These are phyloP conservation scores for Bryoglossum gracile DNA, from an alignment of 495 filamentous ascomycete genomes.

Conservation along the genomic window DNA sequence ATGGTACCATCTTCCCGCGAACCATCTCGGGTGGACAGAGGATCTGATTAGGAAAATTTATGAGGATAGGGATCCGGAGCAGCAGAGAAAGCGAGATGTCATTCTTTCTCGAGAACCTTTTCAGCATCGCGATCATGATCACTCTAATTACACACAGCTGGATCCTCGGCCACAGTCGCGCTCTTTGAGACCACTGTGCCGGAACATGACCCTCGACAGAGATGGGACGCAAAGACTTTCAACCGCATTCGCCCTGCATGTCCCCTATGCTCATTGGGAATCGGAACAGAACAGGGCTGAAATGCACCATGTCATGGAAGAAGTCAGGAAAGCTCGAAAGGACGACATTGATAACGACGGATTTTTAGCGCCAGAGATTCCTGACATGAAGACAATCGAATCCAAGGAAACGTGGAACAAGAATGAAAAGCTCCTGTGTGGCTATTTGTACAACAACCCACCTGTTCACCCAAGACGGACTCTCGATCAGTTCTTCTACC, in stretches of 20 bases:
- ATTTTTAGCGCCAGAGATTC: background rate
- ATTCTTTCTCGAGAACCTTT: slow-evolving; percentile 4
- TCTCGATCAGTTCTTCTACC: slow-evolving; percentile 54
- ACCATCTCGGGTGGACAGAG: slow-evolving; percentile 4
- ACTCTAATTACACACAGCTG: background rate
- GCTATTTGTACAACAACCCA: slow-evolving; percentile 6
- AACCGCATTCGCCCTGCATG: background rate
- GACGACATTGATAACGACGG: background rate
- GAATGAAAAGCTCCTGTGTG: slow-evolving; percentile 8
- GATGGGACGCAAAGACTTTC: background rate
- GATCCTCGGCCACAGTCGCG: slow-evolving; percentile 8
- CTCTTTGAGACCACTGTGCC: slow-evolving; percentile 3
- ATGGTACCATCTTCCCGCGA: slow-evolving; percentile 9
- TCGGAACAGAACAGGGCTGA: slow-evolving; percentile 4
- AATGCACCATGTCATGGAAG: slow-evolving; percentile 9
- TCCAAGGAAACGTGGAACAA: background rate
- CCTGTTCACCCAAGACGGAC: slow-evolving; percentile 45
- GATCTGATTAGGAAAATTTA: slow-evolving; percentile 8
- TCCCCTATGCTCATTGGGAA: slow-evolving; percentile 7
- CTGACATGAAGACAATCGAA: slow-evolving; percentile 1
- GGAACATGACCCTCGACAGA: slow-evolving; percentile 5
- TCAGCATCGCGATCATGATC: background rate
- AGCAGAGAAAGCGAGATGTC: slow-evolving; percentile 9
- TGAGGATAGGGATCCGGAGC: background rate
- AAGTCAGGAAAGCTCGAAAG: background rate